Base-by-base conservation (phyloP, 768 basidiomycete species). In the Lentinus brumalis region DNA sequence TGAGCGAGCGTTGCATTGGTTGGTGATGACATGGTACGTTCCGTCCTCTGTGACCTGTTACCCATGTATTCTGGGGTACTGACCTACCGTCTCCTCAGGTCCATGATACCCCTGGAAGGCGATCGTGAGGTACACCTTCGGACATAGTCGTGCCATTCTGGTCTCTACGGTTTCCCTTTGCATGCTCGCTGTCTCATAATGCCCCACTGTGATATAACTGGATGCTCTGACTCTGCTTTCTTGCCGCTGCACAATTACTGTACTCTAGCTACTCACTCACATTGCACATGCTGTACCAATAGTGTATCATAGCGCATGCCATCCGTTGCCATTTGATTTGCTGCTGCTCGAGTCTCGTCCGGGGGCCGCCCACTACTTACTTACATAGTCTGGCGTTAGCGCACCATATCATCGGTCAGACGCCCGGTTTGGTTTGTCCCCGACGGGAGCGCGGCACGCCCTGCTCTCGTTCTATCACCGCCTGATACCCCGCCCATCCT, bases 401-500 rank as follows among this genome's bases (percentile, higher is more conserved):
- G 46, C n/a, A 18, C 26, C 46, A 15, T 49, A 29, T 26, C 46
- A 9, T 49, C 46, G 46, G 31, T 11, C n/a, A 39, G 32, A 39
- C 61, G 61, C 56, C 61, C 56, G 50, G 49, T 41, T 62, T 57
- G 51, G 57, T 57, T 56, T 39, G 60, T 56, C 42, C 50, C 14
- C 29, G 45, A 21, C 51, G 30, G 30, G 61, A 18, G 56, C 38
- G 52, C 52, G 44, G 45, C 15, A 16, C 38, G 4, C 18, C 41
- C 42, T 41, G 41, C 44, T 56, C 57, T 58, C 18, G 52, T 52
- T 62, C 56, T 61, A 56, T 56, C 62, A 59, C 60, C 39, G 49
- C 61, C 61, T 58, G 57, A 63, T 63, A 63, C 61, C 61, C 61
- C 57, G 42, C 52, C 42, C 49, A 40, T 45, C 61, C 47, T 59